Conservation (phyloP, 129 eudicot species). For the Flaveria bidentis region DNA sequence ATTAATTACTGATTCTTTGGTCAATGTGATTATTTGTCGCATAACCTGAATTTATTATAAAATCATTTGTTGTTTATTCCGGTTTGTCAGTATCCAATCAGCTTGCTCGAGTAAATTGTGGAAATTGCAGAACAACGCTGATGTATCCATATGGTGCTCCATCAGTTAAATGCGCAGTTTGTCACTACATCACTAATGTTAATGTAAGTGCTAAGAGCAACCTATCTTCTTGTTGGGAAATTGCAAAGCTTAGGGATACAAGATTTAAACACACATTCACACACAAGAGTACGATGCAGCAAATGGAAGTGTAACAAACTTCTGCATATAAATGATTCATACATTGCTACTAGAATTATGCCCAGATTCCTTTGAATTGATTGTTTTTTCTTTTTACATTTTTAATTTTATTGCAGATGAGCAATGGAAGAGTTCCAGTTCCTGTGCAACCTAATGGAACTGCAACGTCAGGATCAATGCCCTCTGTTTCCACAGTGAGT, state of each 20-base stretch:
- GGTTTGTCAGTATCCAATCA: slow-evolving; percentile 48
- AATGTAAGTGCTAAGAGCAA: slow-evolving; percentile 48
- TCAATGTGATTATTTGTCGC: too few relatives aligned
- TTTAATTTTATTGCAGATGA: slow-evolving; percentile 36
- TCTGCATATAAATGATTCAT: too few relatives aligned
- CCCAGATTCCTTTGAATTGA: too few relatives aligned
- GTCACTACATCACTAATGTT: slow-evolving; percentile 75
- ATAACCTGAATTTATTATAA: not conserved
- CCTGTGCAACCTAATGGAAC: slow-evolving; percentile 49
- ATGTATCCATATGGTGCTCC: slow-evolving; percentile 92
- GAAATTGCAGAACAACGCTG: slow-evolving; percentile 61
- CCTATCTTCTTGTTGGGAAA: slow-evolving; percentile 11
- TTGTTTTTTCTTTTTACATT: too few relatives aligned
- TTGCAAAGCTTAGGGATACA: not conserved
- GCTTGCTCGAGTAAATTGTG: slow-evolving; percentile 81
- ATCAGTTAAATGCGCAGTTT: slow-evolving; percentile 82
- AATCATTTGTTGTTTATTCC: not conserved
- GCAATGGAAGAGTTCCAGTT: slow-evolving; percentile 54
- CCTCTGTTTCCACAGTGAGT: slow-evolving; percentile 51
- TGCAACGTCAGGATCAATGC: slow-evolving; percentile 38
- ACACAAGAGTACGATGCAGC: not conserved
- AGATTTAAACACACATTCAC: not conserved
- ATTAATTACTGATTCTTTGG: too few relatives aligned
- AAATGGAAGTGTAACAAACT: not conserved
- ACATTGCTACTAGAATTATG: too few relatives aligned